phyloP scores from a whole-genome alignment of 2,329 filamentous ascomycete genomes.

The Penicillium sp. region DNA sequence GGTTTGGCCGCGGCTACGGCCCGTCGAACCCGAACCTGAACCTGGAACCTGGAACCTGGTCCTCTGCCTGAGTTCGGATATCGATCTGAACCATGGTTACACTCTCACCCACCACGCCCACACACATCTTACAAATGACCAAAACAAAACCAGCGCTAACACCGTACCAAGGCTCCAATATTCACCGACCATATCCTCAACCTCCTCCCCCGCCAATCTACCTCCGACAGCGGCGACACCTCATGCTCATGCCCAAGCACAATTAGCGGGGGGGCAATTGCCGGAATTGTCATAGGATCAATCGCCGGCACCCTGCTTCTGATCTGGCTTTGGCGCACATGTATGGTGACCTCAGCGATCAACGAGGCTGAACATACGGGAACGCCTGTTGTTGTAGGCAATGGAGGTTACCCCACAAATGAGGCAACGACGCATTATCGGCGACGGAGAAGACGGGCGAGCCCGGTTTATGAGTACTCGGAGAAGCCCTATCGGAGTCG shows the following conservation, averaged over 20 bases:
- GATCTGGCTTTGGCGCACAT: conserved; percentile 42
- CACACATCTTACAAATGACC: not conserved
- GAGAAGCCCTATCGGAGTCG: conserved; percentile 32
- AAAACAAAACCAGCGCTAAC: not conserved
- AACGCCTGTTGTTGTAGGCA: conserved; percentile 26
- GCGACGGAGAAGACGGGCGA: conserved; percentile 24
- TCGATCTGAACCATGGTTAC: not conserved
- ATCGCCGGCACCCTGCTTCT: conserved; percentile 43
- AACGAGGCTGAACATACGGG: conserved; percentile 21
- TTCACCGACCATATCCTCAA: conserved; percentile 26
- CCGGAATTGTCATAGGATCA: conserved; percentile 47
- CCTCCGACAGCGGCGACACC: conserved; percentile 28
- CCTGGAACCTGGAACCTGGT: too few species aligned
- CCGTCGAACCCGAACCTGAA: not conserved
- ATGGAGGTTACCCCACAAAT: conserved; percentile 29
- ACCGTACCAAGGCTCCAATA: not conserved
- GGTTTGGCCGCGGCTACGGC: not conserved
- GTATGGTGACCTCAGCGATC: conserved; percentile 17
- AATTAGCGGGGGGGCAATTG: conserved; percentile 43
- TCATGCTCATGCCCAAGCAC: conserved; percentile 30
- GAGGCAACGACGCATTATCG: conserved; percentile 27
- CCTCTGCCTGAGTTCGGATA: not conserved
- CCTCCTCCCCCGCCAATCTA: conserved; percentile 19
- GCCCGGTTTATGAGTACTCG: conserved; percentile 32
- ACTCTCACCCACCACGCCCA: not conserved